Conservation (phyloP, 83 land plant genomes). For the Picea abies region DNA sequence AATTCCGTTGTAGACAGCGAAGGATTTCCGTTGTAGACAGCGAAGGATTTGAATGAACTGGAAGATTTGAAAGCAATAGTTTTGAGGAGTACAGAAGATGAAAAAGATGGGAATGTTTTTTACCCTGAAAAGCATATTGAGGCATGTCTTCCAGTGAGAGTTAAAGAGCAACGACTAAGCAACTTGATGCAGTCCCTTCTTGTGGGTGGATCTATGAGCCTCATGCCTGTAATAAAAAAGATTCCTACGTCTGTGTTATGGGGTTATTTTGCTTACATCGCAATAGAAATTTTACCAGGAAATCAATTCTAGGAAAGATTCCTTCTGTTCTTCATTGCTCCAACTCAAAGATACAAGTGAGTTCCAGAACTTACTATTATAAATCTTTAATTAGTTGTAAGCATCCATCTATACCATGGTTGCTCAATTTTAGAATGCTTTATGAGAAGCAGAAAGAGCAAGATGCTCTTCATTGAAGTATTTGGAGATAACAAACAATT, state of each 20-base stretch:
- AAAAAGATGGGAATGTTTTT: constrained; percentile 23
- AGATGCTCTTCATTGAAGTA: no score
- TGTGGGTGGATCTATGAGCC: constrained; percentile 41
- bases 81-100: constrained; percentile 23
- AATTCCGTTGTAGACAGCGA: no score
- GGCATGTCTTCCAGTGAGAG: constrained; percentile 44
- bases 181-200: constrained; percentile 48
- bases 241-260: constrained; percentile 49
- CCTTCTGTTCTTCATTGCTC: constrained; percentile 32
- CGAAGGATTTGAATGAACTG: not conserved
- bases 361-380: not conserved
- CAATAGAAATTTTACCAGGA: constrained; percentile 54
- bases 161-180: constrained; percentile 51
- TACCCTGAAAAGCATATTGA: constrained; percentile 55
- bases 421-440: no score
- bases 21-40: not conserved
- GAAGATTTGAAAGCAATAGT: constrained; percentile 35
- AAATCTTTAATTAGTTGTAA: no score
- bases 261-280: constrained; percentile 66
- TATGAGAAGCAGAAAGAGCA: no score
- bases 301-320: constrained; percentile 60
- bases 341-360: constrained; percentile 46
- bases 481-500: no score
- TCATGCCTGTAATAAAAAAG: constrained; percentile 44
- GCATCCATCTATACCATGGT: no score